These are phyloP conservation scores for Starmerella floricola DNA, from an alignment of 805 yeast species.

Conservation along the genomic window DNA sequence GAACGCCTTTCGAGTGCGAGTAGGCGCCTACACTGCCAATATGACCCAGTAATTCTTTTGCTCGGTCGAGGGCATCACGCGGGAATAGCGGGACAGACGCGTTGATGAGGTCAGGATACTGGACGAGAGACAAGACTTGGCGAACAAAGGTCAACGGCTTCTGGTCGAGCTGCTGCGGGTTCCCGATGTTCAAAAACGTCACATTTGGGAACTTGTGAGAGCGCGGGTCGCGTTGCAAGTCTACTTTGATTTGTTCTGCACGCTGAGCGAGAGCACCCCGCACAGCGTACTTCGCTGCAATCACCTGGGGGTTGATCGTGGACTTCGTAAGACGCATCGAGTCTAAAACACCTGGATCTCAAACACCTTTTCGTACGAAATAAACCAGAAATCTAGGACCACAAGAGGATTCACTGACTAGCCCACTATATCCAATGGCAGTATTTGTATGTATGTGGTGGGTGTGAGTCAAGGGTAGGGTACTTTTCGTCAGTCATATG, in stretches of 20 bases:
- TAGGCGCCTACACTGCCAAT: slow-evolving; percentile 90
- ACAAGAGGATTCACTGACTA: too few species aligned
- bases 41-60: slow-evolving; percentile 44
- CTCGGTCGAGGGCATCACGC: slow-evolving; percentile 62
- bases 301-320: slow-evolving; percentile 33
- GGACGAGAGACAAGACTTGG: slow-evolving; percentile 74
- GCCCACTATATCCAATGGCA: too few species aligned
- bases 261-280: slow-evolving; percentile 87
- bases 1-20: slow-evolving; percentile 84
- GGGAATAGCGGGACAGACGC: slow-evolving; percentile 26
- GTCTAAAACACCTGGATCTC: too few species aligned
- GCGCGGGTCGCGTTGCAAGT: slow-evolving; percentile 42
- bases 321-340: slow-evolving; percentile 7
- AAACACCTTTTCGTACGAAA: too few species aligned
- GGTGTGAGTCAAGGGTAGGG: too few species aligned
- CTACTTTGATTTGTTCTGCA: slow-evolving; percentile 68
- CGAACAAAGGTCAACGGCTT: slow-evolving; percentile 91
- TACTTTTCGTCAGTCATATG: too few species aligned
- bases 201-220: slow-evolving; percentile 66
- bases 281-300: slow-evolving; percentile 89
- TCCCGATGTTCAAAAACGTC: slow-evolving; percentile 89
- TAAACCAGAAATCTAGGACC: too few species aligned
- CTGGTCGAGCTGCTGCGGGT: slow-evolving; percentile 94
- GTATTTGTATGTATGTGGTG: too few species aligned
- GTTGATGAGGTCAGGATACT: slow-evolving; percentile 61